Conservation (phyloP, 202 grass and related monocot genomes). For the Digitaria exilis region DNA sequence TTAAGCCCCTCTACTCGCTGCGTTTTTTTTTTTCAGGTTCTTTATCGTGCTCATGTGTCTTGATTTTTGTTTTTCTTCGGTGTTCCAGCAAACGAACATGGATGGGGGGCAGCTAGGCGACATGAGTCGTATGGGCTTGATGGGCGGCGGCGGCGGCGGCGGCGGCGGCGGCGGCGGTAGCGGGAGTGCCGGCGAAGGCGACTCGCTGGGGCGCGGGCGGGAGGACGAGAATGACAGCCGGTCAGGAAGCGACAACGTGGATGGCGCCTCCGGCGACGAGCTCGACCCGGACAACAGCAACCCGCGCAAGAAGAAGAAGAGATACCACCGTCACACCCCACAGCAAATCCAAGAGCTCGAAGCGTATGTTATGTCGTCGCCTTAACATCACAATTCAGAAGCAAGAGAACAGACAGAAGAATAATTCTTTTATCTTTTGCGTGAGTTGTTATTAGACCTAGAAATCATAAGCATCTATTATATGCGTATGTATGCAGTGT, state of each 20-base stretch:
- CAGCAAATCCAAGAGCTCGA: slow-evolving; percentile 99
- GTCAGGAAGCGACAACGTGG: slow-evolving; percentile 88
- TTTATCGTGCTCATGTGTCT: not conserved
- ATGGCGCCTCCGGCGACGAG: slow-evolving; percentile 80
- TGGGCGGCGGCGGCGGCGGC: slow-evolving; percentile 46
- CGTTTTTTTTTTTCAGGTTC: not conserved
- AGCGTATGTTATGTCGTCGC: slow-evolving; percentile 49
- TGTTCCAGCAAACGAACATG: slow-evolving; percentile 66
- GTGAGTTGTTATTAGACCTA: slow-evolving; percentile 21
- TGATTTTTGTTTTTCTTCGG: no score
- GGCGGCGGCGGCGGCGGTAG: slow-evolving; percentile 40
- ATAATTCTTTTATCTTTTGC: not conserved
- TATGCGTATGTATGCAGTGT: slow-evolving; percentile 35
- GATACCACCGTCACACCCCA: slow-evolving; percentile 96
- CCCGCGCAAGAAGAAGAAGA: slow-evolving; percentile 86
- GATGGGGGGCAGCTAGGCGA: slow-evolving; percentile 53
- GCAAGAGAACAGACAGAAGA: not conserved
- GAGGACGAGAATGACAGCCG: slow-evolving; percentile 97
- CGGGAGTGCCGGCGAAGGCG: slow-evolving; percentile 42
- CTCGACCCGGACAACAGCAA: slow-evolving; percentile 72
- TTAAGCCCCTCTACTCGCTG: no score
- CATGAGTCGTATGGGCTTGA: slow-evolving; percentile 30
- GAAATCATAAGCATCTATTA: not conserved
- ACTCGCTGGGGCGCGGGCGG: slow-evolving; percentile 56
- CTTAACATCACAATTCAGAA: not conserved